Base-by-base conservation (phyloP, 2,329 filamentous ascomycete genomes). In the Emydomyces testavorans region DNA sequence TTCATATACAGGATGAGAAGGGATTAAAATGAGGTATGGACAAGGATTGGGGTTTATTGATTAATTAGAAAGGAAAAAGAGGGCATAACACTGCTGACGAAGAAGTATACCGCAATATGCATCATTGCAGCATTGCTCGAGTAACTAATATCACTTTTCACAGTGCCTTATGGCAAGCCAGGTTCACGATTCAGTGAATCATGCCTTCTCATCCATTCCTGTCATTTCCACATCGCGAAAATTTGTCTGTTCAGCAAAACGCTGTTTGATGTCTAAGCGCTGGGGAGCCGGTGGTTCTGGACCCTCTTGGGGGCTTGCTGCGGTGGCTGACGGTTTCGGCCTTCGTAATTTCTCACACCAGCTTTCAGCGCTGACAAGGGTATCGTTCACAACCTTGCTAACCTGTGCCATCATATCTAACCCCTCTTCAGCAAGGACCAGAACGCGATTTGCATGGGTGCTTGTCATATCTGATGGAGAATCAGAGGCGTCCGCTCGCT, bases 391-490 rank as follows among this genome's bases (percentile, higher is more conserved):
- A 1, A 95, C 85, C 4, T 82, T 80, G 34, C 82, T 92, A 42
- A 98, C 87, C 63, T 95, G 88, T 1, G 80, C 77, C 75, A 96
- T 88, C 83, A 96, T 94, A 57, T 95, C 88, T 11, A 96, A 72
- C 0, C 89, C 87, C 62, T 96, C 90, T 58, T 83, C 84, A 5
- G 90, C 90, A 44, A 96, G 78, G 1, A 92, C 79, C 10, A 96
- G 70, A 48, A 93, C 88, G 34, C 83, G 76, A 56, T 88, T 82
- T 0, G 86, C 88, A 44, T 70, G 71, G 13, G 72, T 65, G 28
- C 28, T 18, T 8, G 72, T 73, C 15, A 74, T 73, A 36, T 74
- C 71, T 1, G 65, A 65, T 10, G 60, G 56, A 13, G 62, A 56
- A 5, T 56, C 56, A 1, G 60, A 55, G 1, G 62, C 62, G 7